phyloP scores from a whole-genome alignment of 1,284 basidiomycete species.

The Naganishia sp. region DNA sequence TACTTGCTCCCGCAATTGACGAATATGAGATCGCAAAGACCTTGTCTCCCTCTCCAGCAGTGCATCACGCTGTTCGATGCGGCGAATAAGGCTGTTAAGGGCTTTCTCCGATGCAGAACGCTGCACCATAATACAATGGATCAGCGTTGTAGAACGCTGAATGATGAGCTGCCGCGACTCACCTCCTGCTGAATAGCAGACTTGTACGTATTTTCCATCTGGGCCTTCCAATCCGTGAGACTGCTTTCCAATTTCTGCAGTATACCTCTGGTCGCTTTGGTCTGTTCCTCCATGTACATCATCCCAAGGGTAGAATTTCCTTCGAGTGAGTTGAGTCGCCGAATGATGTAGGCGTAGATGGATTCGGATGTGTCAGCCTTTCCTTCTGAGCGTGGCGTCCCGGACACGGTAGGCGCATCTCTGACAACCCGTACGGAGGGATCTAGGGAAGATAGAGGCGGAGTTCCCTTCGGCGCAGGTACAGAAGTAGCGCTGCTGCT shows the following conservation, averaged over 20 bases:
- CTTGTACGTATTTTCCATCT: conserved; percentile 34
- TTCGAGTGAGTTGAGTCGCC: conserved; percentile 82
- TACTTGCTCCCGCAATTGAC: conserved; percentile 41
- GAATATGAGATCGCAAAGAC: conserved; percentile 16
- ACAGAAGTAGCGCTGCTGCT: background rate
- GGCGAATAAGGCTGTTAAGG: conserved; percentile 42
- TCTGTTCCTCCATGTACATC: conserved; percentile 89
- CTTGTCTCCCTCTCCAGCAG: conserved; percentile 35
- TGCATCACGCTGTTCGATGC: conserved; percentile 46
- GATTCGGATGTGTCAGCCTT: conserved; percentile 72
- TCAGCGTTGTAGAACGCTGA: background rate
- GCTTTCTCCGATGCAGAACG: conserved; percentile 49
- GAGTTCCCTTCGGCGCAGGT: background rate
- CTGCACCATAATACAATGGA: conserved; percentile 32
- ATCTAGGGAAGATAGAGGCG: background rate
- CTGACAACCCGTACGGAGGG: background rate
- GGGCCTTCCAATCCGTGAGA: conserved; percentile 46
- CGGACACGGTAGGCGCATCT: background rate
- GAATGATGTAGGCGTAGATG: conserved; percentile 95
- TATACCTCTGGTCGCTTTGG: conserved; percentile 71
- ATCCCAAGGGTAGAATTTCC: conserved; percentile 82
- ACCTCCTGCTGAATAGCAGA: conserved; percentile 38
- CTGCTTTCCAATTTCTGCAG: conserved; percentile 66
- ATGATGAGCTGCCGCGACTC: background rate
- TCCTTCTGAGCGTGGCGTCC: background rate